Evolutionary conservation across 2,329 filamentous ascomycete genomes (phyloP), one percentile per base, ranked within the genome.

Genomic region (Coniochaeta sp.): DNA sequence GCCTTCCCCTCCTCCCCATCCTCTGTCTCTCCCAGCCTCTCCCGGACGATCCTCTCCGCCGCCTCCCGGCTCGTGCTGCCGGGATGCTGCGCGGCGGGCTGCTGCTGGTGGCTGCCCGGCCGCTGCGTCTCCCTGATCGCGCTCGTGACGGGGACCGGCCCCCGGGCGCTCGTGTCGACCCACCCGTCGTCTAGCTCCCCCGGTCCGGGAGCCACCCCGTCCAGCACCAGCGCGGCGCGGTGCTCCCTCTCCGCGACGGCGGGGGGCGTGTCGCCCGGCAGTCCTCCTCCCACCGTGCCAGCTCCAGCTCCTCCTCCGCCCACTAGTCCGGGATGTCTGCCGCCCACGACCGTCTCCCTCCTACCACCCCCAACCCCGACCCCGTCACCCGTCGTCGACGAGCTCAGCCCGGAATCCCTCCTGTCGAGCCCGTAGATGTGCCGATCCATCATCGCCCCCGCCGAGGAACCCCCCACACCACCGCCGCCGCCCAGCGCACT

Each of bases 11-110:
- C 66, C 9, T 70, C 66, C 4, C 72, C 75, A 1, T 72, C 70
- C 42, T 70, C 73, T n/a, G n/a, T n/a, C 62, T 83, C 80, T 10
- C 77, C 79, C 61, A 88, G 74, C 30, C 80, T 79, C 66, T 87
- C 84, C 60, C 82, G 80, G 62, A 89, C 72, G 60, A 89, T 86
- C 61, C 84, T 78, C 73, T 90, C 87, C 6, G 87, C 85, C 17
- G 85, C 77, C 64, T 89, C 85, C 38, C 75, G 75, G 38, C 70
- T 57, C 50, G 63, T 63, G 22, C 67, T 47, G 50, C 60, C 57
- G 55, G 50, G n/a, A 19, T 62, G 52, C 34, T 67, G 64, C 60
- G 60, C 67, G 65, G 62, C 60, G 44, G 62, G 67, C 47, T 64
- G 62, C 47, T 68, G 69, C 63, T 71, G 69, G 34, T 71, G 65